Base-by-base conservation (phyloP, 2,329 filamentous ascomycete species). In the Triangularia verruculosa region DNA sequence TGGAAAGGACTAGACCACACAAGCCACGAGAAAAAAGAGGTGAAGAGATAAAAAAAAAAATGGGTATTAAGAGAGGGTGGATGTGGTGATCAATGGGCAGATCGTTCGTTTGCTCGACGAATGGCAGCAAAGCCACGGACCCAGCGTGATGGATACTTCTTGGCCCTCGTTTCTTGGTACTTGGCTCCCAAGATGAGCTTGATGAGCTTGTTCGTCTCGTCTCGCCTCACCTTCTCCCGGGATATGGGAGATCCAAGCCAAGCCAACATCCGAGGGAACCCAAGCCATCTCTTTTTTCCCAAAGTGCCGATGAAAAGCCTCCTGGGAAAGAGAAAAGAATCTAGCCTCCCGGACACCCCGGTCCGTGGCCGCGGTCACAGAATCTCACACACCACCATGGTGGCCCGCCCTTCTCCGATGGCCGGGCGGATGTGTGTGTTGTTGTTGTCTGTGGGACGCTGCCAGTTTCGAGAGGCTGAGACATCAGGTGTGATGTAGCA, bases 391-490 rank as follows among this genome's bases (percentile, higher is more conserved):
- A 6, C 4, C 3, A 6, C 5, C 30, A 4, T 47, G n/a, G 52
- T n/a, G 52, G 52, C 22, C 52, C n/a, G n/a, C n/a, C n/a, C n/a
- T n/a, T n/a, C n/a, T n/a, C 22, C 52, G 22, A 25, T 28, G 52
- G 22, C 22, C 52, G 12, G 52, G 52, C 52, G 22, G 12, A 11
- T 6, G 11, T 52, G 7, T n/a, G n/a, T 52, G 47, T 52, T 22
- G 20, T 24, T 27, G 51, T 25, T 6, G 47, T 54, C 39, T 58
- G 32, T 43, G 32, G 32, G 56, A 58, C 55, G 28, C 30, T 58
- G 17, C 22, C 52, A 27, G 56, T 58, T 58, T 58, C 30, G 56
- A 58, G 20, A 58, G 56, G 56, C 30, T 58, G 56, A 58, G 56
- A 58, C 56, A 58, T 27, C 4, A 22, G 27, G 2, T 25, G 56